These are phyloP conservation scores for Exobasidium cylindrosporum DNA, from an alignment of 1,284 basidiomycete species.

Conservation along the genomic window DNA sequence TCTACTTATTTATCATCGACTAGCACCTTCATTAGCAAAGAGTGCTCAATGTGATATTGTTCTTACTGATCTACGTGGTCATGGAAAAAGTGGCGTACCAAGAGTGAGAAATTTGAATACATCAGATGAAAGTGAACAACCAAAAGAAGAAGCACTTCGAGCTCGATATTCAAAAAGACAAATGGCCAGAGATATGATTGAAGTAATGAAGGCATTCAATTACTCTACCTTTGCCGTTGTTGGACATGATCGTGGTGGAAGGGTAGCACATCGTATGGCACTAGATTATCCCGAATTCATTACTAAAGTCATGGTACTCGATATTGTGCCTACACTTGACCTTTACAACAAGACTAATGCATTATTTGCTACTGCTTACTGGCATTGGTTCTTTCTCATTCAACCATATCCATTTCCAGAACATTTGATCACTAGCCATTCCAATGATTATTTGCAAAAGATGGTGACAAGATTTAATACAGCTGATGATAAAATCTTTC, in stretches of 20 bases:
- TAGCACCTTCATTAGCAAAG: slow-evolving; percentile 48
- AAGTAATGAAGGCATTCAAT: slow-evolving; percentile 52
- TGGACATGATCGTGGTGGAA: slow-evolving; percentile 57
- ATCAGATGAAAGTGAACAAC: background rate
- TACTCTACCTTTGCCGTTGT: slow-evolving; percentile 48
- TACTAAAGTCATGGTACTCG: slow-evolving; percentile 53
- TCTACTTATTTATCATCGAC: slow-evolving; percentile 50
- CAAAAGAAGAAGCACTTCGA: slow-evolving; percentile 5
- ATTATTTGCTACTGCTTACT: slow-evolving; percentile 46
- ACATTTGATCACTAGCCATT: slow-evolving; percentile 11
- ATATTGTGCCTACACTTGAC: slow-evolving; percentile 45
- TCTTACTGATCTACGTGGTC: slow-evolving; percentile 54
- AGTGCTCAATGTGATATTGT: slow-evolving; percentile 51
- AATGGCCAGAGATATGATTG: slow-evolving; percentile 56
- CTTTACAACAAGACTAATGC: slow-evolving; percentile 55
- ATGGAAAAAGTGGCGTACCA: slow-evolving; percentile 26
- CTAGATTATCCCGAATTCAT: slow-evolving; percentile 54
- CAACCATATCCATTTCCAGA: slow-evolving; percentile 54
- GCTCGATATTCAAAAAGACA: slow-evolving; percentile 55
- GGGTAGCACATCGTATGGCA: slow-evolving; percentile 56
- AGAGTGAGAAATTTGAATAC: background rate
- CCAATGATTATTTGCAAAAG: background rate
- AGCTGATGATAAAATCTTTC: slow-evolving; percentile 3
- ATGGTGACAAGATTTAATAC: slow-evolving; percentile 2
- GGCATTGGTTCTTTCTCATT: slow-evolving; percentile 58